phyloP scores from a whole-genome alignment of 371 early-diverging fungal species.

The Mucor sp. region DNA sequence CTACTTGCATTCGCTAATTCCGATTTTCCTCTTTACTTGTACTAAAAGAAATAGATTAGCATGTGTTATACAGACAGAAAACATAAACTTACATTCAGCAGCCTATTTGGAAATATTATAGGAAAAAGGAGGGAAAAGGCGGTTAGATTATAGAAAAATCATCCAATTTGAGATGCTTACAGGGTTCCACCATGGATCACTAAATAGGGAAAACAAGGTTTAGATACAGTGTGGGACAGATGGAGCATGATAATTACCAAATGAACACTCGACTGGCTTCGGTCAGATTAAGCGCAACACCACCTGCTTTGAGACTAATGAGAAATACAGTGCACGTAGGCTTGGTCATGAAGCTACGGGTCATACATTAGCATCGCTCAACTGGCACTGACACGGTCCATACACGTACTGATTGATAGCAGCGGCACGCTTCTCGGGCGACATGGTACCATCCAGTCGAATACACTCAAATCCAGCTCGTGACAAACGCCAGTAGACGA shows the following conservation, averaged over 20 bases:
- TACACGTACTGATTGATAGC: conserved; percentile 59
- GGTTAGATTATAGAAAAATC: background rate
- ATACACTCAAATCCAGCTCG: conserved; percentile 93
- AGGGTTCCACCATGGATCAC: conserved; percentile 96
- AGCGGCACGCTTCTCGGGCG: conserved; percentile 79
- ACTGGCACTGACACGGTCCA: background rate
- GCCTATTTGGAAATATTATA: conserved; percentile 20
- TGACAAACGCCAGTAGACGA: conserved; percentile 93
- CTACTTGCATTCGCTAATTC: background rate
- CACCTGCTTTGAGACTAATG: conserved; percentile 94
- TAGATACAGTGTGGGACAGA: background rate
- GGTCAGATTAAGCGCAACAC: conserved; percentile 94
- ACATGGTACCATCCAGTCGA: conserved; percentile 94
- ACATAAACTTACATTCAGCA: conserved; percentile 42
- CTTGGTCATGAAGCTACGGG: conserved; percentile 73
- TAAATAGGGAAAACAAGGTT: background rate
- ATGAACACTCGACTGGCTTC: conserved; percentile 93
- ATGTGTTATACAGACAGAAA: background rate
- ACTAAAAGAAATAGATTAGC: conserved; percentile 15
- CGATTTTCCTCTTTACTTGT: conserved; percentile 23
- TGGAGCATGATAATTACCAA: conserved; percentile 34
- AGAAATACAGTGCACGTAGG: conserved; percentile 88
- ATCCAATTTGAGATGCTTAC: conserved; percentile 21
- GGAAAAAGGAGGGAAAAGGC: background rate
- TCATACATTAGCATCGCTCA: background rate